Evolutionary conservation across 169 alveolate genomes (phyloP).

Genomic region (Babesia gibsoni): DNA sequence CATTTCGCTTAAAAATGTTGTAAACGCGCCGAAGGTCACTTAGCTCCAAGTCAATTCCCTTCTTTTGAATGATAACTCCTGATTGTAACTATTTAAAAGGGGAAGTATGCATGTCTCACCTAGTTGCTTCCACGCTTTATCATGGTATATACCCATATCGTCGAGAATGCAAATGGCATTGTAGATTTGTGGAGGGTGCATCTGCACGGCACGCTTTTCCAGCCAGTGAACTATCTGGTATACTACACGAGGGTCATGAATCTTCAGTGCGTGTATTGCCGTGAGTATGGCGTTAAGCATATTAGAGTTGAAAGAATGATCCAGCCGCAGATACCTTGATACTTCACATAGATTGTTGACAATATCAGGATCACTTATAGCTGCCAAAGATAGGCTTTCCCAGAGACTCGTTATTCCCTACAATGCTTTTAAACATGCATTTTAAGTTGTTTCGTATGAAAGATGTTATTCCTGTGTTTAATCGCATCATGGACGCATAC

Average conservation of each 20-base stretch:
- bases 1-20: slow-evolving; percentile 67
- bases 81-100: no score
- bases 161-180: slow-evolving; percentile 62
- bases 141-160: slow-evolving; percentile 72
- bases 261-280: slow-evolving; percentile 50
- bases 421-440: no score
- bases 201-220: slow-evolving; percentile 71
- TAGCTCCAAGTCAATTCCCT: slow-evolving; percentile 70
- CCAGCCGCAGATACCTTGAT: slow-evolving; percentile 75
- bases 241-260: slow-evolving; percentile 70
- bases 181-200: slow-evolving; percentile 74
- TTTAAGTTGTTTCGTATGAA: no score
- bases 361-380: slow-evolving; percentile 56
- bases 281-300: slow-evolving; percentile 71
- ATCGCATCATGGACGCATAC: no score
- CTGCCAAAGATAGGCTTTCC: slow-evolving; percentile 66
- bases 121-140: slow-evolving; percentile 76
- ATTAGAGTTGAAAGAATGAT: slow-evolving; percentile 75
- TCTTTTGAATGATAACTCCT: slow-evolving; percentile 77
- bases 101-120: slow-evolving; percentile 9
- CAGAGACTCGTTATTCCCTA: slow-evolving; percentile 79
- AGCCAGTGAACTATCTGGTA: slow-evolving; percentile 74
- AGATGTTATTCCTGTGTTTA: no score
- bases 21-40: slow-evolving; percentile 45
- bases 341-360: slow-evolving; percentile 68